Base-by-base conservation (phyloP, 495 filamentous ascomycete genomes). In the Penicillium flavigenum region DNA sequence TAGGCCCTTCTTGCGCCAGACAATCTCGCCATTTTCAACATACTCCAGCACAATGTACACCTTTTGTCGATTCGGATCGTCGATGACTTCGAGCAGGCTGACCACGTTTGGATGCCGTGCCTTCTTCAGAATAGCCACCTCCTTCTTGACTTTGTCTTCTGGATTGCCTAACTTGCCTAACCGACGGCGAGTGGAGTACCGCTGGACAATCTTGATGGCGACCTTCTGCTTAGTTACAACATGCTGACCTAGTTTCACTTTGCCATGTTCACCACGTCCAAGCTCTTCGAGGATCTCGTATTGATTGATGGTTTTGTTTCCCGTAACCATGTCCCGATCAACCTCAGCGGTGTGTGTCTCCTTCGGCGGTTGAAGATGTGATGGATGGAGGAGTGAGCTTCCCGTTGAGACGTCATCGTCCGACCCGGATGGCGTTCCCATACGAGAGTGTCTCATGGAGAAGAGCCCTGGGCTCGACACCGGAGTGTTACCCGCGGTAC, bases 91-190 rank as follows among this genome's bases (percentile, higher is more conserved):
- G 26, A 97, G 81, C 48, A 99, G 77, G 64, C 88, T 91, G 57
- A 98, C 95, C 41, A 99, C 89, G 61, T 98, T 96, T 16, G 90
- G 87, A 73, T 99, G 94, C 14, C 92, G 86, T 44, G 93, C 94
- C 78, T 98, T 98, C 72, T 99, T 99, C 58, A 99, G 76, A 54
- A 99, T 97, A 60, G 94, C 94, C 58, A 99, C 93, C 76, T 98
- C 94, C 67, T 87, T 86, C 76, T 96, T 96, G 56, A 96, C 92
- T 76, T 97, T 96, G 68, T 95, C 90, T 65, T 92, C 90, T 20
- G 90, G 86, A 47, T 85, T 85, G 2, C 82, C 84, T 19, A 83
- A 70, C 61, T 84, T 86, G 20, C 95, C 94, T n/a, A 99, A 79
- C 14, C 92, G 89, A 38, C 92, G 86, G 58, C 88, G 90, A 70